Evolutionary conservation across 441 rosid species (phyloP).

Genomic region (Brassica hybrid): DNA sequence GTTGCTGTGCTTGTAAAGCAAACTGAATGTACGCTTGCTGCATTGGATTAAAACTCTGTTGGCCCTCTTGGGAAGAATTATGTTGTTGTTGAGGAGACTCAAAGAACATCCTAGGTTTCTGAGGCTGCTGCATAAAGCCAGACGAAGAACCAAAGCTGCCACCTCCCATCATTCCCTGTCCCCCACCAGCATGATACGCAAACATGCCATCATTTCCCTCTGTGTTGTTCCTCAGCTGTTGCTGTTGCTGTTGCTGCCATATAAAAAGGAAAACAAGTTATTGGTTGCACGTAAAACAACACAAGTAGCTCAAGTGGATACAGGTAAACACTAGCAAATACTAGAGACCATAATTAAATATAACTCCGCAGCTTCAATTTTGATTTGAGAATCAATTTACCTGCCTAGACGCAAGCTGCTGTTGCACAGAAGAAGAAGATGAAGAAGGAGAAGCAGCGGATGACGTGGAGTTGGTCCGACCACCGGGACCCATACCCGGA

Average conservation of each 20-base stretch:
- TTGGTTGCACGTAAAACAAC: neutral
- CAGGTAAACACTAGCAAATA: neutral
- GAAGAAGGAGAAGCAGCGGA: conserved; percentile 99
- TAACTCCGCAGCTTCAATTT: conserved; percentile 3
- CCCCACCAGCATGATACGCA: conserved; percentile 80
- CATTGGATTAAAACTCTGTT: conserved; percentile 74
- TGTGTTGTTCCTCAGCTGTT: conserved; percentile 63
- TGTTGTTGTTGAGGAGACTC: conserved; percentile 74
- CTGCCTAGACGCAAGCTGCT: conserved; percentile 76
- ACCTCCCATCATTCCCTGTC: conserved; percentile 81
- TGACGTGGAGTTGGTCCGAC: conserved; percentile 82
- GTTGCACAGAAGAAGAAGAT: conserved; percentile 89
- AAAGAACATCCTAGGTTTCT: conserved; percentile 82
- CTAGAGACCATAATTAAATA: neutral
- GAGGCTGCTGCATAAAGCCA: conserved; percentile 61
- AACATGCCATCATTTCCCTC: conserved; percentile 82
- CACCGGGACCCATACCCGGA: conserved; percentile 66
- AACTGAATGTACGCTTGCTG: conserved; percentile 91
- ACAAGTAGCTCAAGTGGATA: neutral
- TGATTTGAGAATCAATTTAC: conserved; percentile 42
- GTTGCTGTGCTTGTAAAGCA: conserved; percentile 84
- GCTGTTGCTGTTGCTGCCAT: conserved; percentile 43
- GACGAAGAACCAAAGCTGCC: conserved; percentile 68
- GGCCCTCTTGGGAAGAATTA: conserved; percentile 77
- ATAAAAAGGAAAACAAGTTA: conserved; percentile 6